Evolutionary conservation across 768 basidiomycete species (phyloP), one percentile per base, ranked within the genome.

Genomic region (Terana coerulea): DNA sequence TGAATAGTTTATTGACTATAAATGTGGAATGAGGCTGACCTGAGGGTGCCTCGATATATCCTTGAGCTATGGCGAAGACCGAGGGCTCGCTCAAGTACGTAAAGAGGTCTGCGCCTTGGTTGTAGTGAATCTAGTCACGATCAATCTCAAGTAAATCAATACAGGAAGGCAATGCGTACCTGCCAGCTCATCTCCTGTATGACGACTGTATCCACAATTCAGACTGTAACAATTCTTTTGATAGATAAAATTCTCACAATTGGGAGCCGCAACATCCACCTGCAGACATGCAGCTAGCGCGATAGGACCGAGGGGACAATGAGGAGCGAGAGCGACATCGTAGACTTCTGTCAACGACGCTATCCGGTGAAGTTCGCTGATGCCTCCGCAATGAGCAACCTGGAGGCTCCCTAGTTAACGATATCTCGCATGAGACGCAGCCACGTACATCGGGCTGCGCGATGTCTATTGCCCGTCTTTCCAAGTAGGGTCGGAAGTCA

Each of bases 231-330:
- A n/a, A n/a, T n/a, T n/a, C n/a, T n/a, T n/a, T n/a, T n/a, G n/a
- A n/a, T n/a, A n/a, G n/a, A n/a, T n/a, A n/a, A n/a, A n/a, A n/a
- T n/a, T n/a, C 78, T 57, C 54, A 79, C 84, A 84, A 59, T 86
- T 86, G 3, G 79, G 79, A 10, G 77, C 73, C 21, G 75, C 68
- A 30, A 78, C 70, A 3, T 75, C 84, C 3, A 88, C 74, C 48
- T 86, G 82, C 36, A 87, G 76, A 59, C 80, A 83, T 19, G 85
- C 84, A 5, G 85, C 87, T 21, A 88, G 73, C 0, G 85, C 83
- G 26, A 89, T 78, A 0, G 86, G 87, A 0, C 84, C 84, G 1
- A 86, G 60, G 2, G 86, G 86, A 66, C 84, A 87, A 60, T 88
- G 85, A 4, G 87, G 85, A 0, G 84, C 86, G 46, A 84, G 62